Percentiles rank a stretch among this genome's conserved stretches.
phyloP scores from a whole-genome alignment of 202 grass and related monocot genomes.

The Digitaria exilis region DNA sequence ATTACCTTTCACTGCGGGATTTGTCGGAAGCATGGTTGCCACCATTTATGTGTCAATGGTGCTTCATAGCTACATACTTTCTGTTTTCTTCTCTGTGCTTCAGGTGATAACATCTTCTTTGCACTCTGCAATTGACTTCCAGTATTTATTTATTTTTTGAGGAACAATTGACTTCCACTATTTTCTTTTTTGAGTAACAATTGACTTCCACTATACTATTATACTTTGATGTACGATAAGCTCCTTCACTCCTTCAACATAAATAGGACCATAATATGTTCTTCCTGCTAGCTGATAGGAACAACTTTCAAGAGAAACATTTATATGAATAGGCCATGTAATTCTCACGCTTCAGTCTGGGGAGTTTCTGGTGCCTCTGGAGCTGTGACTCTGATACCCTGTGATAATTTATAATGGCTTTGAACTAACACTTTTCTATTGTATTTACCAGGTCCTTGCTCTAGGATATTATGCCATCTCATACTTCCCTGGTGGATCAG shows the following conservation, averaged over 20 bases:
- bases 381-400: neutral
- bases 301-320: neutral
- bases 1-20: slow-evolving; percentile 90
- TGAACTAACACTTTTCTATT: slow-evolving; percentile 32
- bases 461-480: slow-evolving; percentile 95
- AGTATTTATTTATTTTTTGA: no score
- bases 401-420: neutral
- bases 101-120: slow-evolving; percentile 56
- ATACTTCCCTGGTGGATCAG: slow-evolving; percentile 95
- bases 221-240: neutral
- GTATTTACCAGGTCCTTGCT: slow-evolving; percentile 70
- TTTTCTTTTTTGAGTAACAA: no score
- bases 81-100: slow-evolving; percentile 92
- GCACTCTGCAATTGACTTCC: neutral
- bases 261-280: neutral
- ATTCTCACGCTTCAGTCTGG: slow-evolving; percentile 1
- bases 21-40: slow-evolving; percentile 81
- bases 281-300: slow-evolving; percentile 15
- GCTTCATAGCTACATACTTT: slow-evolving; percentile 95
- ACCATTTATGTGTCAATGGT: slow-evolving; percentile 99
- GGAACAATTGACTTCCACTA: slow-evolving; percentile 10
- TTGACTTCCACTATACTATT: slow-evolving; percentile 21
- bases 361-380: slow-evolving; percentile 19
- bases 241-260: neutral
- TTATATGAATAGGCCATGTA: slow-evolving; percentile 18